phyloP scores from a whole-genome alignment of 306 rosid genomes.

The Cicer pinnatifidum region DNA sequence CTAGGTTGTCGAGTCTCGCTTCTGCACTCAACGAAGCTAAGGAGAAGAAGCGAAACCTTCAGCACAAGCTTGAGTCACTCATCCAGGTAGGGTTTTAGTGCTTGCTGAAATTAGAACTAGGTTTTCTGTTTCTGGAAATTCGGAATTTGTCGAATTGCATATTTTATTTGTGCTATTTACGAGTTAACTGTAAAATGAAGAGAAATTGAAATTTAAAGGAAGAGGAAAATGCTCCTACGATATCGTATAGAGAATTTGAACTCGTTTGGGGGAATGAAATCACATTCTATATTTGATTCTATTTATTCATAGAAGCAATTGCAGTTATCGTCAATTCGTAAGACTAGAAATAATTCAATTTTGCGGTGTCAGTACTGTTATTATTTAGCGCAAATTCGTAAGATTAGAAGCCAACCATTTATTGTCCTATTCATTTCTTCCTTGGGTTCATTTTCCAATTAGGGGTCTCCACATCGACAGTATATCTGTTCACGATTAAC shows the following conservation, averaged over 20 bases:
- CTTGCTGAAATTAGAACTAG: not conserved
- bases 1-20: slow-evolving; percentile 80
- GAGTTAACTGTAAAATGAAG: not conserved
- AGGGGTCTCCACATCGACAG: slow-evolving; percentile 12
- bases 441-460: not conserved
- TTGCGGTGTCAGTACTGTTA: slow-evolving; percentile 12
- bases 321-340: too few relatives aligned
- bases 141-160: not conserved
- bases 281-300: slow-evolving; percentile 3
- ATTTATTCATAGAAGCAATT: not conserved
- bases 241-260: slow-evolving; percentile 1
- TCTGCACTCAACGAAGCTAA: slow-evolving; percentile 69
- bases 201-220: not conserved
- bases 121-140: slow-evolving; percentile 6
- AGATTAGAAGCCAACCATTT: slow-evolving; percentile 21
- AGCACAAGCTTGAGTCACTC: slow-evolving; percentile 60
- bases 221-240: not conserved
- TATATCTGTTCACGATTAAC: not conserved
- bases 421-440: slow-evolving; percentile 6
- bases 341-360: not conserved
- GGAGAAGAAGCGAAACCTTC: slow-evolving; percentile 63
- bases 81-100: slow-evolving; percentile 69
- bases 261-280: slow-evolving; percentile 30
- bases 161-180: not conserved
- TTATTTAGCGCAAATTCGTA: not conserved